phyloP scores from a whole-genome alignment of 2,329 filamentous ascomycete genomes.

The Myriangium duriaei region DNA sequence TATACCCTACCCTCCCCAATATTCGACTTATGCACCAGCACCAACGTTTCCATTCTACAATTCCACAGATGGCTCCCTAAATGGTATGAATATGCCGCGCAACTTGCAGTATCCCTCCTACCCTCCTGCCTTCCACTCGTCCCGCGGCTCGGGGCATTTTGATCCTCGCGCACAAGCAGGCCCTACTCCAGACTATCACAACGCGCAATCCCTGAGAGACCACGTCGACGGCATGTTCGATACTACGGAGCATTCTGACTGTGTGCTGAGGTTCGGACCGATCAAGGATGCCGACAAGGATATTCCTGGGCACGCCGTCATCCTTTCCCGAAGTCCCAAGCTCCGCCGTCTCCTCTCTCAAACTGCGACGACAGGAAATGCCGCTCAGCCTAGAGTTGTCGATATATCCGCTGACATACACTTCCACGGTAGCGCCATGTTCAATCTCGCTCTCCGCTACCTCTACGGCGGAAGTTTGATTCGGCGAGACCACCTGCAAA shows the following conservation, averaged over 20 bases:
- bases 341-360: not conserved
- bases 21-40: not conserved
- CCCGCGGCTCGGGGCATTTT: slow-evolving; percentile 1
- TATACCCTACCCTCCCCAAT: slow-evolving; percentile 2
- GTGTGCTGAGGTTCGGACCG: not conserved
- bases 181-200: slow-evolving; percentile 2
- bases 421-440: slow-evolving; percentile 3
- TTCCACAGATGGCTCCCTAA: not conserved
- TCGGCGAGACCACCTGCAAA: slow-evolving; percentile 4
- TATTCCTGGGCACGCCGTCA: slow-evolving; percentile 1
- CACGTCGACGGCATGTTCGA: slow-evolving; percentile 3
- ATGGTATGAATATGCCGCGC: not conserved
- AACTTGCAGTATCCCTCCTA: slow-evolving; percentile 2
- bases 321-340: slow-evolving; percentile 3
- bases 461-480: slow-evolving; percentile 5
- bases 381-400: not conserved
- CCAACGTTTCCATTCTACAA: not conserved
- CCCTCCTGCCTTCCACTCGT: slow-evolving; percentile 2
- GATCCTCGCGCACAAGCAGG: slow-evolving; percentile 2
- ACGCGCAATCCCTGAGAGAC: slow-evolving; percentile 1
- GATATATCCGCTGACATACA: not conserved
- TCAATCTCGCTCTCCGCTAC: slow-evolving; percentile 3
- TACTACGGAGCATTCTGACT: slow-evolving; percentile 1
- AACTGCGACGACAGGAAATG: not conserved
- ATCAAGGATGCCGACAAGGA: not conserved